phyloP scores from a whole-genome alignment of 2,329 filamentous ascomycete species.

The Beauveria varroae region DNA sequence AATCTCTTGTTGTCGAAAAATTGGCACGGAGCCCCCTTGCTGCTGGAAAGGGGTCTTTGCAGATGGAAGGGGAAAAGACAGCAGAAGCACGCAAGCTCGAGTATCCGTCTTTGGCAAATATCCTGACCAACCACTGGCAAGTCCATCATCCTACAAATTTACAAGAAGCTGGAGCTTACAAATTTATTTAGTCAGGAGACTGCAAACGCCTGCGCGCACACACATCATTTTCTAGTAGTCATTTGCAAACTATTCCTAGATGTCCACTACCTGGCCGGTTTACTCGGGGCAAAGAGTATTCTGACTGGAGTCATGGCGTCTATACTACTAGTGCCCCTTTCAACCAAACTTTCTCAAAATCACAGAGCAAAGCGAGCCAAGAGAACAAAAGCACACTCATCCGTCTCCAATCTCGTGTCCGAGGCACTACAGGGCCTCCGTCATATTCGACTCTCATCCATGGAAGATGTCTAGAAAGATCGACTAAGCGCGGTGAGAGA shows the following conservation, averaged over 20 bases:
- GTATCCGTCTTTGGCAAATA: neutral
- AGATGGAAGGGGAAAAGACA: neutral
- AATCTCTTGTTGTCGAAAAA: slow-evolving; percentile 9
- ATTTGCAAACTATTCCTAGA: neutral
- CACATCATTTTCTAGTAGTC: neutral
- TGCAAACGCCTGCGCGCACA: slow-evolving; percentile 1
- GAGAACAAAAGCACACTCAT: neutral
- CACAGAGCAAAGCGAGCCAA: neutral
- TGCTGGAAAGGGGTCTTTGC: neutral
- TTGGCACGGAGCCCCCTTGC: neutral
- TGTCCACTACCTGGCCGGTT: neutral
- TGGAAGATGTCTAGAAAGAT: slow-evolving; percentile 9
- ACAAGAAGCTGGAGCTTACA: neutral
- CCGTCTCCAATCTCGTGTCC: neutral
- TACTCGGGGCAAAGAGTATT: neutral
- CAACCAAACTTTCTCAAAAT: neutral
- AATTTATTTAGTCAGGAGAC: neutral
- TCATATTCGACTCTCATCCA: slow-evolving; percentile 12
- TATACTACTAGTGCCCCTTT: neutral
- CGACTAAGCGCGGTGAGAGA: neutral
- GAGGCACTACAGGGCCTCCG: slow-evolving; percentile 11
- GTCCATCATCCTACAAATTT: neutral
- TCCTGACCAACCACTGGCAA: slow-evolving; percentile 3
- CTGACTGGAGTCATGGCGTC: neutral
- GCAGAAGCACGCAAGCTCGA: neutral